A percentile compares a stretch with the other conserved stretches of the same genome.
These are phyloP conservation scores for Naganishia sp. DNA, from an alignment of 1,284 basidiomycete genomes.

Conservation along the genomic window DNA sequence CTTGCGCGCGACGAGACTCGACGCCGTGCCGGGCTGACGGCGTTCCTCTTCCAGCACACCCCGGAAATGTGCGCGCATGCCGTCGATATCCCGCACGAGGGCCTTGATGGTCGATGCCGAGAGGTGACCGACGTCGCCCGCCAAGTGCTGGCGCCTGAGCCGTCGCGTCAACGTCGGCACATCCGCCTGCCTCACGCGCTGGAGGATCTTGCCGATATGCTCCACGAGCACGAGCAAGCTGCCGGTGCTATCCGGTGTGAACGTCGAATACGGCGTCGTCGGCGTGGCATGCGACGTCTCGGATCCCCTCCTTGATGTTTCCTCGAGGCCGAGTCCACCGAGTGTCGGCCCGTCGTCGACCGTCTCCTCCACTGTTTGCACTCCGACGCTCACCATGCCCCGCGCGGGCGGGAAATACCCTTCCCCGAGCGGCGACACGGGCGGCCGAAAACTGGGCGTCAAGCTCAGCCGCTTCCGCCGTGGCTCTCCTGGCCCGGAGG, in stretches of 20 bases:
- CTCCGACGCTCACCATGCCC: neutral
- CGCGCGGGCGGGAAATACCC: constrained; percentile 14
- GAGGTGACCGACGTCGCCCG: constrained; percentile 81
- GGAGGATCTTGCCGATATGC: constrained; percentile 66
- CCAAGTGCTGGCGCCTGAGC: constrained; percentile 86
- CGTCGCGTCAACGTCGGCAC: constrained; percentile 83
- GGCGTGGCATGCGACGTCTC: constrained; percentile 34
- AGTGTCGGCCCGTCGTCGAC: constrained; percentile 10
- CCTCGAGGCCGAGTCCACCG: constrained; percentile 23
- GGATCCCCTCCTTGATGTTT: constrained; percentile 4
- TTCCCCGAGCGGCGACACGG: constrained; percentile 27
- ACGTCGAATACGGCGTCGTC: constrained; percentile 33
- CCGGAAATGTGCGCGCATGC: constrained; percentile 74
- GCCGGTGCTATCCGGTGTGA: constrained; percentile 19
- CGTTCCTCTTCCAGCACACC: constrained; percentile 58
- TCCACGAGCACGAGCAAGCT: constrained; percentile 68
- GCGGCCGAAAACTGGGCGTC: constrained; percentile 22
- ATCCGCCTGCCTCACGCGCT: constrained; percentile 75
- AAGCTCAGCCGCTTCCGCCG: constrained; percentile 13
- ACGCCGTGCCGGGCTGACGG: constrained; percentile 31
- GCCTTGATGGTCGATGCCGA: constrained; percentile 78
- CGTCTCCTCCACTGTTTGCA: constrained; percentile 20
- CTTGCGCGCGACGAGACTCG: constrained; percentile 69
- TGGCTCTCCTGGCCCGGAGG: neutral
- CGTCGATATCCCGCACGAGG: constrained; percentile 70